phyloP scores from a whole-genome alignment of 139 green algal genomes.

The Auxenochlorella protothecoides region DNA sequence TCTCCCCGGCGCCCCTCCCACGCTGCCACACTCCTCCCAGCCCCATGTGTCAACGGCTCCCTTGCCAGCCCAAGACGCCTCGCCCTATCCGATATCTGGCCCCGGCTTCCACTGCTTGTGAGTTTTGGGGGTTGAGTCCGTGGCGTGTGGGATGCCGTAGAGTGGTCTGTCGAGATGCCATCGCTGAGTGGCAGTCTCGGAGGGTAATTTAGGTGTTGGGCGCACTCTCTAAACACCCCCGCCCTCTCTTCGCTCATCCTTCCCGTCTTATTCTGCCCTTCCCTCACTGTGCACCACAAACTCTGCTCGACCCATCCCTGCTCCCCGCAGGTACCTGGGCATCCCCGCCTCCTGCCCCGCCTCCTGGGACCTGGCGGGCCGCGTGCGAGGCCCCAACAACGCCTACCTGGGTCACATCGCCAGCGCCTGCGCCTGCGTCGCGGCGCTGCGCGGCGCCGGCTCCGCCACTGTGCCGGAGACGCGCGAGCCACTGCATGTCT shows the following conservation, averaged over 20 bases:
- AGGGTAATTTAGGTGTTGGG: not conserved
- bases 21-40: not conserved
- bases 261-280: constrained; percentile 4
- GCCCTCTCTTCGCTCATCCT: not conserved
- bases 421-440: not conserved
- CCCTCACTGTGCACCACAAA: too few relatives aligned
- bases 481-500: constrained; percentile 7
- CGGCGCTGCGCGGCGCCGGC: not conserved
- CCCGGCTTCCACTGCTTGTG: not conserved
- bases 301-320: too few relatives aligned
- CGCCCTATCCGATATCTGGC: not conserved
- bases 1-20: constrained; percentile 1
- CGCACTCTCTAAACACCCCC: not conserved
- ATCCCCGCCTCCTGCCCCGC: not conserved
- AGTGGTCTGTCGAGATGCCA: too few relatives aligned
- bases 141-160: too few relatives aligned
- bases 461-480: not conserved
- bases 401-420: constrained; percentile 15
- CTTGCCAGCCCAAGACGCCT: not conserved
- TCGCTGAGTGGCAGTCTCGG: too few relatives aligned
- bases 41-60: not conserved
- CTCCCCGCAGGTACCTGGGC: not conserved
- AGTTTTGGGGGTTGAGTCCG: too few relatives aligned
- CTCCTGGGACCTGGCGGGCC: constrained; percentile 1
- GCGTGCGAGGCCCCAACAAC: constrained; percentile 2